These are phyloP conservation scores for Chalciporus chontae DNA, from an alignment of 768 basidiomycete species.

Conservation along the genomic window DNA sequence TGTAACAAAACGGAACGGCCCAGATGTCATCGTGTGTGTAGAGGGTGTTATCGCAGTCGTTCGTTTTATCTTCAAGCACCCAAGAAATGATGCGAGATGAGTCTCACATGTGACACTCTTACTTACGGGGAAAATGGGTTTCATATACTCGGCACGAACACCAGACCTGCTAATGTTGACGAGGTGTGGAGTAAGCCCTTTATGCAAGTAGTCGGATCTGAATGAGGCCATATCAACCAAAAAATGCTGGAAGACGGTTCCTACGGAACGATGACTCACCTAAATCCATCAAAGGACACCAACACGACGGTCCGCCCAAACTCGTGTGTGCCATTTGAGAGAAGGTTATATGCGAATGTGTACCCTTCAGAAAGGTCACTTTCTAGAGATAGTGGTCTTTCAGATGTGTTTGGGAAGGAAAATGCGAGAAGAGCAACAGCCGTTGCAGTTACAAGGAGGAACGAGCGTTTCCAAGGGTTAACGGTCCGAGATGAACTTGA, in stretches of 20 bases:
- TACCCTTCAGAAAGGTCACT: background rate
- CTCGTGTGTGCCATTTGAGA: slow-evolving; percentile 77
- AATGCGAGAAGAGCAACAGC: slow-evolving; percentile 8
- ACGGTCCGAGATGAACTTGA: background rate
- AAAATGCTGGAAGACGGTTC: background rate
- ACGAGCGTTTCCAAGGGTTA: background rate
- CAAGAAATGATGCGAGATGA: background rate
- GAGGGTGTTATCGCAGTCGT: background rate
- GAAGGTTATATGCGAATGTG: background rate
- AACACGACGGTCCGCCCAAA: slow-evolving; percentile 78
- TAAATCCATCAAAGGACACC: slow-evolving; percentile 79
- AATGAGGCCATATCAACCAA: slow-evolving; percentile 1
- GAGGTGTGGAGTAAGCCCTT: slow-evolving; percentile 76
- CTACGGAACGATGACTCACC: slow-evolving; percentile 4
- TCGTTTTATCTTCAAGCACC: background rate
- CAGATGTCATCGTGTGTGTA: no score
- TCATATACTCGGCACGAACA: slow-evolving; percentile 76
- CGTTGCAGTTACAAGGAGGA: slow-evolving; percentile 5
- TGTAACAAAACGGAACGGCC: no score
- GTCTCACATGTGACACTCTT: background rate
- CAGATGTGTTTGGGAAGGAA: background rate
- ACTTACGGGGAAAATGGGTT: slow-evolving; percentile 75
- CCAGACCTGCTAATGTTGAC: slow-evolving; percentile 72
- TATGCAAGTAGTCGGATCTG: slow-evolving; percentile 75
- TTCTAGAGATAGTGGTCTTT: background rate